Evolutionary conservation across 257 asterid genomes (phyloP), one percentile per base, ranked within the genome.

Genomic region (Nicotiana sylvestris): DNA sequence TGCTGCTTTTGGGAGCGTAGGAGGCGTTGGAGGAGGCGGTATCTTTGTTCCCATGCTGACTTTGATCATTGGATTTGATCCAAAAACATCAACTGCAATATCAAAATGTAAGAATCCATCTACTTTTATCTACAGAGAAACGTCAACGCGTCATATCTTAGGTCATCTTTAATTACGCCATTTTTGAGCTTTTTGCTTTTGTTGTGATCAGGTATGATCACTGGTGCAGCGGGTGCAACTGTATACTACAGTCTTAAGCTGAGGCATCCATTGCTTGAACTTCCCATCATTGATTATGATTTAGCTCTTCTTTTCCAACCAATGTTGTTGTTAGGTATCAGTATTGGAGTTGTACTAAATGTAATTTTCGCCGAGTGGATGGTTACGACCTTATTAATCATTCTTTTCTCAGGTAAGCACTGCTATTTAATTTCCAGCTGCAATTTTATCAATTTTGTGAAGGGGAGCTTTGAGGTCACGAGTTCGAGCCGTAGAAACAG

Each of bases 1-100:
- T 84, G 94, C 92, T 84, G 94, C 94, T 80, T 88, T 91, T 80
- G 94, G 91, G 53, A 91, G 94, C 39, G 88, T 91, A 29, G 94
- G 92, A 17, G 94, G 94, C 27, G 94, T 87, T 11, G 94, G 94
- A 17, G 94, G 92, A 55, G 94, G 94, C 21, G 94, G 94, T 27
- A 85, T 91, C 82, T 91, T 91, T 29, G 94, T 91, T 55, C 92
- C 94, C 12, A 83, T 89, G 94, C 91, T 91, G 83, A 80, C 86
- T 56, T 83, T 91, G 81, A 88, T 91, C 46, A 83, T 91, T 2
- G 93, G 94, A 3, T 91, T 91, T 66, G 94, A 89, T 83, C 89
- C 93, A 1, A 91, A 91, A 85, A 77, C 94, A 11, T 85, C 94
- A 7, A 89, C 94, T 67, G 94, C 94, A 67, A 84, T 91, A 82